Evolutionary conservation across 1,139 yeast genomes (phyloP).

Genomic region (Scheffersomyces quercinus): DNA sequence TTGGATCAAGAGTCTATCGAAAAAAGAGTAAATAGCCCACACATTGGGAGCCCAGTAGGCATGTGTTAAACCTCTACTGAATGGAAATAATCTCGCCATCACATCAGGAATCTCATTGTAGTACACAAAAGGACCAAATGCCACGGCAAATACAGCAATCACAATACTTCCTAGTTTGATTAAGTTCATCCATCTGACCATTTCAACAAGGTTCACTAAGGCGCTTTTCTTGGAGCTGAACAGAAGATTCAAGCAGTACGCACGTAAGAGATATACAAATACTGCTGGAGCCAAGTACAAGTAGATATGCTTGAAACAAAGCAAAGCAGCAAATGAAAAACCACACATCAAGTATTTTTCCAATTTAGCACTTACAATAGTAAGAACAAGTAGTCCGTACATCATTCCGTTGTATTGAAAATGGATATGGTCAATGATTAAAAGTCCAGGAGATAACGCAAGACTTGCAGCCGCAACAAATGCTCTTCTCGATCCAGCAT

Average conservation of each 20-base stretch:
- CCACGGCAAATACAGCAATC: conserved; percentile 56
- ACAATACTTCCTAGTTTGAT: conserved; percentile 69
- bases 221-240: conserved; percentile 27
- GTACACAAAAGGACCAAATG: conserved; percentile 81
- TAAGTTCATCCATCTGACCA: conserved; percentile 60
- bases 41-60: conserved; percentile 99
- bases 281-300: conserved; percentile 94
- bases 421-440: conserved; percentile 89
- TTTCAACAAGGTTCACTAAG: conserved; percentile 26
- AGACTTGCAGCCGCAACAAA: conserved; percentile 83
- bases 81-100: conserved; percentile 77
- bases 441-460: conserved; percentile 83
- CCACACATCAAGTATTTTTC: conserved; percentile 65
- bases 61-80: conserved; percentile 92
- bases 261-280: conserved; percentile 73
- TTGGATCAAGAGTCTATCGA: conserved; percentile 71
- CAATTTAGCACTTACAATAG: conserved; percentile 70
- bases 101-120: conserved; percentile 66
- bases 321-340: conserved; percentile 66
- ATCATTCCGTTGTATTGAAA: conserved; percentile 94
- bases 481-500: conserved; percentile 40
- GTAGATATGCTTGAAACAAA: conserved; percentile 94
- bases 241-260: conserved; percentile 58
- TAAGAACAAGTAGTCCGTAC: conserved; percentile 77
- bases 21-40: conserved; percentile 91